Base-by-base conservation (phyloP, 2,329 filamentous ascomycete genomes). In the Xylaria multiplex region DNA sequence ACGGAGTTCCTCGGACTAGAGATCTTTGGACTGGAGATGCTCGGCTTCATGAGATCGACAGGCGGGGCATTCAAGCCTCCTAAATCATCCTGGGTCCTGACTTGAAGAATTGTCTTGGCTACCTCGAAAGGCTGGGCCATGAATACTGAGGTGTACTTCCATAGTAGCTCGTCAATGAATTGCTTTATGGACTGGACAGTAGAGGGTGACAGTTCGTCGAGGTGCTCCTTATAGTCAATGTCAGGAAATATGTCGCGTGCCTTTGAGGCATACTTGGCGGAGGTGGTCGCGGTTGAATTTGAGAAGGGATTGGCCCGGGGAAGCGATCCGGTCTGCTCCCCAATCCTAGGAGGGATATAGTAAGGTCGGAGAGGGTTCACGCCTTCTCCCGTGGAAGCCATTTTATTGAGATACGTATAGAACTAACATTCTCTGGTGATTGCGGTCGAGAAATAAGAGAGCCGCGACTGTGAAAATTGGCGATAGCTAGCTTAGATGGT, bases 101-200 rank as follows among this genome's bases (percentile, higher is more conserved):
- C 88, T 80, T 99, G 96, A 72, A 99, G 81, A 62, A 98, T 88
- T 14, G 91, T 96, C 85, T 97, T 98, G 75, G 95, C 93, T 64
- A 97, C 94, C 83, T 98, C 96, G 78, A 99, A 98, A 14, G 96
- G 96, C 80, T 99, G 96, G 60, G 93, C 91, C 77, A 97, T 90
- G 75, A 98, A 80, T 27, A 97, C 90, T 64, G 91, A 93, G 14
- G 90, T 91, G 81, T 99, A 99, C 77, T 96, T 95, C 90, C 94
- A 96, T 78, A 97, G 77, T 70, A 96, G 88, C 77, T 94, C 90
- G 77, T 98, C 93, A 54, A 97, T 76, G 67, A 97, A 81, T 69
- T 91, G 90, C 76, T 91, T 92, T 49, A 91, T 83, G 69, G 91
- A 91, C 72, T 92, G 90, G 11, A 93, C 85, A 32, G 89, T 85